phyloP scores from a whole-genome alignment of 352 stramenopile species.

The Pythium pyrilobum region DNA sequence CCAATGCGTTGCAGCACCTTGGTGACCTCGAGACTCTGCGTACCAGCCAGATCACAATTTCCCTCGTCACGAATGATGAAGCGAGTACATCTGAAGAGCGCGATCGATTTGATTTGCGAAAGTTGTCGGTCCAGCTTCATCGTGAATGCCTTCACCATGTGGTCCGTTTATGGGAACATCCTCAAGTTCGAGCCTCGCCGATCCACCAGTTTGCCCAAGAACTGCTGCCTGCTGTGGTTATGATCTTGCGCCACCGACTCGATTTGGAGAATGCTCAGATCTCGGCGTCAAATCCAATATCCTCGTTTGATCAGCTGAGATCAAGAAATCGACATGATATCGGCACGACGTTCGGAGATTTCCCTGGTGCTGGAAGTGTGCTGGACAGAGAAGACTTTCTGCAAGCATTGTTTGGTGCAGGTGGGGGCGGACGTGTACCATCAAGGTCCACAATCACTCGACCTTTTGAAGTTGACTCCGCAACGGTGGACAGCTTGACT shows the following conservation, averaged over 20 bases:
- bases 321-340: slow-evolving; percentile 10
- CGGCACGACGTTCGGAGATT: slow-evolving; percentile 6
- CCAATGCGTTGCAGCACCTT: slow-evolving; percentile 51
- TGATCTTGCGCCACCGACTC: slow-evolving; percentile 72
- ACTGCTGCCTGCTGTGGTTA: slow-evolving; percentile 65
- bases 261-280: slow-evolving; percentile 33
- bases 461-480: slow-evolving; percentile 87
- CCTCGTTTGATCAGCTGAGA: no score
- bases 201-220: slow-evolving; percentile 52
- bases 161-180: slow-evolving; percentile 54
- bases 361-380: slow-evolving; percentile 8
- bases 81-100: slow-evolving; percentile 4
- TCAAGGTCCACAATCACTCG: slow-evolving; percentile 1
- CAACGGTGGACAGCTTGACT: slow-evolving; percentile 87
- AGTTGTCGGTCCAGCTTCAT: slow-evolving; percentile 60
- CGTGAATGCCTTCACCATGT: slow-evolving; percentile 48
- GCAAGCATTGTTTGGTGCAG: slow-evolving; percentile 43
- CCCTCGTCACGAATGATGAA: slow-evolving; percentile 47
- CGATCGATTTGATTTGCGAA: slow-evolving; percentile 39
- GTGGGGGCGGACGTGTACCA: slow-evolving; percentile 9
- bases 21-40: slow-evolving; percentile 66
- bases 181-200: slow-evolving; percentile 32
- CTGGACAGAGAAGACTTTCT: slow-evolving; percentile 23
- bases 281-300: neutral
- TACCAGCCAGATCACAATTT: slow-evolving; percentile 54